Evolutionary conservation across 345 rosid species (phyloP), one percentile per base, ranked within the genome.

Genomic region (Populus tremula): DNA sequence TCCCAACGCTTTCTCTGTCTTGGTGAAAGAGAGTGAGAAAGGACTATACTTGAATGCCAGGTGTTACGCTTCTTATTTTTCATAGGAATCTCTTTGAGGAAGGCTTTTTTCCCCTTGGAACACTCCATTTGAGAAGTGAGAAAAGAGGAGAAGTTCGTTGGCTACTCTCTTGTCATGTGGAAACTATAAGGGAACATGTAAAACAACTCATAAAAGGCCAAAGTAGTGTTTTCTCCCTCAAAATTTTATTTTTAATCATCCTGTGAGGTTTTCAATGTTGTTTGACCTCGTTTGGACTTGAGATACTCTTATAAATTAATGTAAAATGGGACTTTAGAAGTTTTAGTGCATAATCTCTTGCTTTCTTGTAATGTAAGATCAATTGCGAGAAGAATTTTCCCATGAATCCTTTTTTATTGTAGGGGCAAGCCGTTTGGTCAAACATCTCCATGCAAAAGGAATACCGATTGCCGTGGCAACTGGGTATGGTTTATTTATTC

Each of bases 391-490:
- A 5, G 45, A 45, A 25, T 20, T 72, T 74, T 56, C 17, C n/a
- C 29, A 3, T 7, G 21, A 7, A 33, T 33, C 43, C 31, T 71
- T 72, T 62, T 61, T 71, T 69, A 25, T 71, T 81, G 69, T 77
- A 94, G 97, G 98, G 79, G 98, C 97, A 78, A 86, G 90, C 75
- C 87, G 86, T 50, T 87, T 93, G 84, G 82, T 94, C 77, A 86
- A 61, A 78, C 92, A 77, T 87, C 94, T 95, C 72, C 92, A 93
- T 79, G 91, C 93, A 67, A 91, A 90, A 85, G 96, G 91, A 67
- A 82, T 95, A 59, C 98, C 97, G 11, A 86, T 93, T 71, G 82
- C 88, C 59, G 54, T 95, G 78, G 99, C 99, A 79, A 93, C 96
- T 1, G 96, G 99, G 98, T 93, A 41, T 75, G 27, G 47, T 77